Conservation (phyloP, 805 yeast species). For the Cyberlindnera americana region DNA sequence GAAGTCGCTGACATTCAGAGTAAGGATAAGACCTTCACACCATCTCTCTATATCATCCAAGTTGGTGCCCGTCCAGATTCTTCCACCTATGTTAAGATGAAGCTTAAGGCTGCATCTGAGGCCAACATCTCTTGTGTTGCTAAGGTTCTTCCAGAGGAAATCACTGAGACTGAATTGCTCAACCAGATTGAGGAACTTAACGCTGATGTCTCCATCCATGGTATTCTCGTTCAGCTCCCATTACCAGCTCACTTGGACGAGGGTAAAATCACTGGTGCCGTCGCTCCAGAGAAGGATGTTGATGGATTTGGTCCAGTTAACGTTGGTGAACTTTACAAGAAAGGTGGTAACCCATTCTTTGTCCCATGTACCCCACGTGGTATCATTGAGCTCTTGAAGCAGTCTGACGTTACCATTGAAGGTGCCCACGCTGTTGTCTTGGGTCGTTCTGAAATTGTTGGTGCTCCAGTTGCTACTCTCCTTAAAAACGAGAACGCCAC, state of each 20-base stretch:
- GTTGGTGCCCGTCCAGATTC: conserved; percentile 79
- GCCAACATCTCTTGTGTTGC: conserved; percentile 62
- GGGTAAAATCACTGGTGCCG: conserved; percentile 61
- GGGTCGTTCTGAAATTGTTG: conserved; percentile 85
- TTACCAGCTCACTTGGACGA: conserved; percentile 69
- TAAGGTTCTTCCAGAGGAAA: conserved; percentile 52
- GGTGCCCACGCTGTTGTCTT: conserved; percentile 80
- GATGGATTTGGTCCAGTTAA: conserved; percentile 81
- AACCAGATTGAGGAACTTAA: conserved; percentile 53
- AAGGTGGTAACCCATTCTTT: conserved; percentile 65
- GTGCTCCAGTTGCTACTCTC: conserved; percentile 72
- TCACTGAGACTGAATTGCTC: conserved; percentile 54
- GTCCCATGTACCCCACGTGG: conserved; percentile 87
- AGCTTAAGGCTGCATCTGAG: conserved; percentile 70
- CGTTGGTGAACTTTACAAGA: conserved; percentile 73
- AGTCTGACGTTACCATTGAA: conserved; percentile 48
- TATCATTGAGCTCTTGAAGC: conserved; percentile 58
- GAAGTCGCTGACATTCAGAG: conserved; percentile 46
- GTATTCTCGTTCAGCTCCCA: conserved; percentile 74
- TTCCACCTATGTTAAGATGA: conserved; percentile 75
- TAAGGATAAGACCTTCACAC: conserved; percentile 46
- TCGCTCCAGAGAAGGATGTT: conserved; percentile 66
- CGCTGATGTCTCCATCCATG: conserved; percentile 58
- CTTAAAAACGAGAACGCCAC: conserved; percentile 70
- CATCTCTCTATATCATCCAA: conserved; percentile 67